Base-by-base conservation (phyloP, 2,329 filamentous ascomycete species). In the Calonectria fujianensis region DNA sequence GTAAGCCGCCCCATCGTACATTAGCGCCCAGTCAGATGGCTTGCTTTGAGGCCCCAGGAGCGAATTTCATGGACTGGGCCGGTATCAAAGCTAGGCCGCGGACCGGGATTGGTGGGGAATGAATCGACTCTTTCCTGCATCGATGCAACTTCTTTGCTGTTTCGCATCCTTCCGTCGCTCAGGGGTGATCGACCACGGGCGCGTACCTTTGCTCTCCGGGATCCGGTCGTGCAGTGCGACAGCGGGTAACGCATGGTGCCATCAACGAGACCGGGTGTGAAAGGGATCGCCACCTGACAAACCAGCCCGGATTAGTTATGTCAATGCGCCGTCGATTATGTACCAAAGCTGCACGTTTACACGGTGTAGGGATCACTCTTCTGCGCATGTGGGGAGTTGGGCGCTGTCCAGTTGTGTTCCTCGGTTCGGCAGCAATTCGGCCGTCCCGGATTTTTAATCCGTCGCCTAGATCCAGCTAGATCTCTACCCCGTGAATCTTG, bases 281-380 rank as follows among this genome's bases (percentile, higher is more conserved):
- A 72, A 27, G 39, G 37, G 65, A 77, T 71, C 65, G 68, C 74
- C 64, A 74, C 65, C 41, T 72, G 74, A 64, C 41, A 48, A 57
- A 59, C 41, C 54, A 51, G 65, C 66, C 32, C 57, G 57, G 45
- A 68, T 72, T 54, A 31, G 61, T 74, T 70, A 27, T 52, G 70
- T 76, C 75, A 65, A 69, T 74, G 76, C 74, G 73, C 63, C 68
- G 72, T 64, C 52, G 72, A 73, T 61, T 68, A 24, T 48, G 45
- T 48, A 71, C 57, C 68, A 54, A 69, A 68, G 67, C 67, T 67
- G 69, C 70, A 69, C 67, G 52, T 67, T 67, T 52, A 51, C 61
- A 76, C 51, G 69, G 51, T 69, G 77, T 79, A 77, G 68, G 78
- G 76, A 74, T 75, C 69, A 48, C 70, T 71, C 68, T 64, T 72